Base-by-base conservation (phyloP, 257 asterid species). In the Vinca minor region DNA sequence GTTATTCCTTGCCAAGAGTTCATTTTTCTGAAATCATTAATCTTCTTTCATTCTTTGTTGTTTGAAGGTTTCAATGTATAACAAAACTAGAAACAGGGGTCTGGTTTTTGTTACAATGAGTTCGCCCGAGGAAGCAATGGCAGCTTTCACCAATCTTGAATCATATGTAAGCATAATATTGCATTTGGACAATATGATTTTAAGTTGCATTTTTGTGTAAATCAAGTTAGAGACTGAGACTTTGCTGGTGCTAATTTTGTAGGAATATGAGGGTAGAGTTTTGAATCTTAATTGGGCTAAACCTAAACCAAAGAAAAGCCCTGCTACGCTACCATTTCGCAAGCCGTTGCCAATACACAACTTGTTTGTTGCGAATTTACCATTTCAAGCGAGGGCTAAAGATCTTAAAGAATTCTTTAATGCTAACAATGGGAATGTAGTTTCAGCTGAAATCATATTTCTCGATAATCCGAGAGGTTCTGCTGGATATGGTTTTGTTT, bases 401-500 rank as follows among this genome's bases (percentile, higher is more conserved):
- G 98, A 92, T 73, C 87, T 92, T 25, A 83, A 79, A 82, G 94
- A 81, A 10, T 92, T 89, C 82, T 89, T 92, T 32, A 77, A 71
- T 81, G 80, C 82, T 44, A 73, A 78, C 29, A 77, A 76, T 50
- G 85, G 73, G 35, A 83, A 85, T 71, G 95, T 65, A 70, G 96
- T 87, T 62, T 89, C 94, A 68, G 95, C 96, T 44, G 96, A 92
- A 69, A 75, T 92, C 46, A 76, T 87, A 71, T 89, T 80, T 73
- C 73, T 41, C 11, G 89, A 83, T 58, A 79, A 81, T 47, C 95
- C 95, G 5, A 80, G 88, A 63, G 76, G 85, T 15, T 81, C 96
- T 20, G 83, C 96, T 4, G 97, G 98, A 21, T 92, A 87, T 66
- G 98, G 98, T 71, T 92, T 89, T 67, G 95, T 89, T 60, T 84